These are phyloP conservation scores for Kurtzmaniella quercitrusa DNA, from an alignment of 1,139 yeast genomes.

Conservation along the genomic window DNA sequence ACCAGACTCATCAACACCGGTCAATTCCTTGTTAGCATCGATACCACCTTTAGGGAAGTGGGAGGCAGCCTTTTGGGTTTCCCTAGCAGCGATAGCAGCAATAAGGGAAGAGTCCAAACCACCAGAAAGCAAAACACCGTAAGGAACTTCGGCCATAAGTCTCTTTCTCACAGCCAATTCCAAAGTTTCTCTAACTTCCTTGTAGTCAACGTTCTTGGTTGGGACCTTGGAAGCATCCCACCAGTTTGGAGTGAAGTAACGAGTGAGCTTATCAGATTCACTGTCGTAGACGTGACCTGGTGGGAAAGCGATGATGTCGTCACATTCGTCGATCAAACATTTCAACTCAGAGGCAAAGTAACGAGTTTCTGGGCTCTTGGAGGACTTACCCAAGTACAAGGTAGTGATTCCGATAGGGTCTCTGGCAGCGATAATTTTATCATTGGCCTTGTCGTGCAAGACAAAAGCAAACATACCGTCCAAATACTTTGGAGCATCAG, in stretches of 20 bases:
- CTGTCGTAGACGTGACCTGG: slow-evolving; percentile 98
- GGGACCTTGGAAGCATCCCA: slow-evolving; percentile 81
- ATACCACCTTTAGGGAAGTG: slow-evolving; percentile 41
- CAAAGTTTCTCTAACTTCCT: slow-evolving; percentile 67
- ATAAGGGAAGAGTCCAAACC: slow-evolving; percentile 95
- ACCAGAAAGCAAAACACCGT: slow-evolving; percentile 94
- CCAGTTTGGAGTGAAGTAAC: slow-evolving; percentile 93
- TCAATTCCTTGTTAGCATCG: slow-evolving; percentile 59
- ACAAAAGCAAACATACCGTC: slow-evolving; percentile 99
- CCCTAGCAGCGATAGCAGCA: slow-evolving; percentile 96
- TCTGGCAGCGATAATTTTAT: slow-evolving; percentile 92
- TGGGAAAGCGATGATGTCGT: slow-evolving; percentile 87
- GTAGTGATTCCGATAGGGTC: slow-evolving; percentile 98
- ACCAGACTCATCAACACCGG: slow-evolving; percentile 91
- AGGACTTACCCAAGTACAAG: slow-evolving; percentile 85
- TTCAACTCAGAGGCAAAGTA: slow-evolving; percentile 93
- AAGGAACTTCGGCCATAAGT: slow-evolving; percentile 98
- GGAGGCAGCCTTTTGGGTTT: slow-evolving; percentile 76
- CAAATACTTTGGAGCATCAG: slow-evolving; percentile 85
- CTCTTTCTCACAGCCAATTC: slow-evolving; percentile 98
- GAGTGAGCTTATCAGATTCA: slow-evolving; percentile 73
- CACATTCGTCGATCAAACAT: slow-evolving; percentile 93
- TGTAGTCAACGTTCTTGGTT: slow-evolving; percentile 67
- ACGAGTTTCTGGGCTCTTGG: slow-evolving; percentile 67
- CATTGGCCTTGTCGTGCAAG: slow-evolving; percentile 75